These are phyloP conservation scores for Punica granatum DNA, from an alignment of 345 rosid genomes.

Conservation along the genomic window DNA sequence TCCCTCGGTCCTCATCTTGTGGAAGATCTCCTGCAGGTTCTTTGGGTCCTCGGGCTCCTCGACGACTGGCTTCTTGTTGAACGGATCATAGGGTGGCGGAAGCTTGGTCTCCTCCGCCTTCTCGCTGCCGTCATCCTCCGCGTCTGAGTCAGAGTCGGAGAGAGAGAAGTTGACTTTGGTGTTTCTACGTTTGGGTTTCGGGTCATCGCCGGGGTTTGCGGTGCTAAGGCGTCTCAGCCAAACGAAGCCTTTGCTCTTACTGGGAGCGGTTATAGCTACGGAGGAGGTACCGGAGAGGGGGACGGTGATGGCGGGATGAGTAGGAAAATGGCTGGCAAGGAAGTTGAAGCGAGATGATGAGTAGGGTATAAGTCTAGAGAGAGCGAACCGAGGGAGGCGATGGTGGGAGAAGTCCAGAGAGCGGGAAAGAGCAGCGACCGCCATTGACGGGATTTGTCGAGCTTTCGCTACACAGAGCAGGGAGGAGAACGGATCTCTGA, in stretches of 20 bases:
- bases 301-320: not conserved
- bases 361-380: not conserved
- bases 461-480: not conserved
- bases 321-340: not conserved
- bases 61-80: slow-evolving; percentile 35
- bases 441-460: slow-evolving; percentile 2
- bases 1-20: slow-evolving; percentile 52
- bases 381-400: not conserved
- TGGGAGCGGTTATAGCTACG: not conserved
- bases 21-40: slow-evolving; percentile 58
- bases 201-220: not conserved
- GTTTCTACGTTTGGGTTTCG: slow-evolving; percentile 19
- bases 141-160: slow-evolving; percentile 42
- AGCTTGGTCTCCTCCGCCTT: slow-evolving; percentile 17
- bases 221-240: not conserved
- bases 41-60: slow-evolving; percentile 55
- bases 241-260: too few relatives aligned
- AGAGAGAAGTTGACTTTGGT: slow-evolving; percentile 66
- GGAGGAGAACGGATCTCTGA: too few relatives aligned
- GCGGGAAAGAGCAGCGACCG: slow-evolving; percentile 9
- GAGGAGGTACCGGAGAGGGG: not conserved
- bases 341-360: not conserved
- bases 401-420: not conserved
- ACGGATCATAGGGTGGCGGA: slow-evolving; percentile 67
- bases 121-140: slow-evolving; percentile 15